Percentiles rank a stretch among this genome's conserved stretches.
phyloP scores from a whole-genome alignment of 2,329 filamentous ascomycete genomes.

The Penicillium sp. region DNA sequence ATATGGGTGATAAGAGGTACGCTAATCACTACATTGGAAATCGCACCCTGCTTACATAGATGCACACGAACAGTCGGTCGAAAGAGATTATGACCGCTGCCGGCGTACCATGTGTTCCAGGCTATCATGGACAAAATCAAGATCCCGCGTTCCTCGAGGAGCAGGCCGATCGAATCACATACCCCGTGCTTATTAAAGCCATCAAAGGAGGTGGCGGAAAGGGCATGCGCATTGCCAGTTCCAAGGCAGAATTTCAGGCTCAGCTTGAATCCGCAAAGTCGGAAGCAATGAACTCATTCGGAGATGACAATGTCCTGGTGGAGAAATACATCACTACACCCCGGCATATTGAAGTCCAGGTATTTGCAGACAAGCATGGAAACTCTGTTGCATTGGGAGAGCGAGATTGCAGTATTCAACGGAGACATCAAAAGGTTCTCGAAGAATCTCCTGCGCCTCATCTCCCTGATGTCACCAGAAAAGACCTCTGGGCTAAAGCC shows the following conservation, averaged over 20 bases:
- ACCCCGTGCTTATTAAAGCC: slow-evolving; percentile 64
- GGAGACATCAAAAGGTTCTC: slow-evolving; percentile 65
- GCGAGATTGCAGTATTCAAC: slow-evolving; percentile 65
- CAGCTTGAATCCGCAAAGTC: slow-evolving; percentile 64
- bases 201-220: slow-evolving; percentile 68
- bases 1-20: slow-evolving; percentile 90
- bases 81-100: slow-evolving; percentile 97
- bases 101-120: slow-evolving; percentile 94
- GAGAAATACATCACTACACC: slow-evolving; percentile 68
- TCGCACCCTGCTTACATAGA: slow-evolving; percentile 7
- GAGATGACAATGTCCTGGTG: slow-evolving; percentile 65
- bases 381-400: slow-evolving; percentile 65
- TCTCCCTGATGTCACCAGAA: slow-evolving; percentile 57
- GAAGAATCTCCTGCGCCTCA: slow-evolving; percentile 66
- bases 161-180: slow-evolving; percentile 71
- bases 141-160: slow-evolving; percentile 60
- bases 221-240: slow-evolving; percentile 64
- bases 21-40: neutral
- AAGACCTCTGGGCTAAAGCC: slow-evolving; percentile 66
- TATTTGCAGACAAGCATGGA: slow-evolving; percentile 65
- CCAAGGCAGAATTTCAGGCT: slow-evolving; percentile 57
- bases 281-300: slow-evolving; percentile 63
- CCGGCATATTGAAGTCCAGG: slow-evolving; percentile 65
- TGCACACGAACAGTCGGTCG: slow-evolving; percentile 54
- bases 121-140: slow-evolving; percentile 88